Conservation (phyloP, 257 asterid species). For the Solanum chiquidenum region DNA sequence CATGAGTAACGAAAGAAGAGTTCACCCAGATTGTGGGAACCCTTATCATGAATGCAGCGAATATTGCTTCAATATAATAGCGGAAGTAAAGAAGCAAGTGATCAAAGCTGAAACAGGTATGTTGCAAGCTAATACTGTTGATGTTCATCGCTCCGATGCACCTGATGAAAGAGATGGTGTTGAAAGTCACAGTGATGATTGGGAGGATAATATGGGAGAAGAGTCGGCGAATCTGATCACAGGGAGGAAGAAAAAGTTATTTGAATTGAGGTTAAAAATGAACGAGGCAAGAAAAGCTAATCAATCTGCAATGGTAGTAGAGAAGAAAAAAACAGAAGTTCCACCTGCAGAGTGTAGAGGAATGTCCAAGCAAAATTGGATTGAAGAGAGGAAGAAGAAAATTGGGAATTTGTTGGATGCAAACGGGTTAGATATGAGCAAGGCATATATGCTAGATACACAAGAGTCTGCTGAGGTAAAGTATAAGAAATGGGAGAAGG, state of each 20-base stretch:
- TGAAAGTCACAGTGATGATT: too few relatives aligned
- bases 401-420: constrained; percentile 83
- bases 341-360: too few relatives aligned
- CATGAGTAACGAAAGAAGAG: constrained; percentile 43
- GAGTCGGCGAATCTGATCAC: too few relatives aligned
- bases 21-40: constrained; percentile 62
- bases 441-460: constrained; percentile 86
- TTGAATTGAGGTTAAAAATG: constrained; percentile 1
- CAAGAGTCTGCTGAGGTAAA: constrained; percentile 73
- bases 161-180: too few relatives aligned
- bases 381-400: constrained; percentile 88
- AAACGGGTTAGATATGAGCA: constrained; percentile 84
- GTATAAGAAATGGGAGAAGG: constrained; percentile 92
- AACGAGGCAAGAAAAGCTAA: constrained; percentile 83
- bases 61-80: constrained; percentile 53
- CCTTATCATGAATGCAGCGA: constrained; percentile 61
- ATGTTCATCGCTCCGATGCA: neutral
- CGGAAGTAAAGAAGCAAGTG: constrained; percentile 31
- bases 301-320: constrained; percentile 84
- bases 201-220: too few relatives aligned
- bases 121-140: neutral
- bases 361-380: constrained; percentile 50
- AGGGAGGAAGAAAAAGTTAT: neutral
- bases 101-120: constrained; percentile 26
- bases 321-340: constrained; percentile 54